Evolutionary conservation across 78 protist genomes (phyloP).

Genomic region (Monosiga brevicollis): DNA sequence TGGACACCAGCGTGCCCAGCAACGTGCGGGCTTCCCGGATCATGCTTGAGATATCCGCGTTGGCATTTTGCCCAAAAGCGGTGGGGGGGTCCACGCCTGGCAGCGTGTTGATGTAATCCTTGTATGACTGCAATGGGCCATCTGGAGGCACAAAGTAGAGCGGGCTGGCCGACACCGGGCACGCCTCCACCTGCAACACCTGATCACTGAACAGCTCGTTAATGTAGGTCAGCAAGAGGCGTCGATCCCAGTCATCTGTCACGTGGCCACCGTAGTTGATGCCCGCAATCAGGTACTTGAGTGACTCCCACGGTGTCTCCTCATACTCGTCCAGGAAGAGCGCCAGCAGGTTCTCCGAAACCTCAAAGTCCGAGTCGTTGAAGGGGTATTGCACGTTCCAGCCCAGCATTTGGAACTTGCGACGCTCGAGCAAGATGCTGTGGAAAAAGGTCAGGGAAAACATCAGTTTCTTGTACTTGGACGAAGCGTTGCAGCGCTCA

Average conservation of each 20-base stretch:
- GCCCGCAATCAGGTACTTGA: slow-evolving; percentile 73
- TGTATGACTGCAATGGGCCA: slow-evolving; percentile 37
- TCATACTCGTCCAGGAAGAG: slow-evolving; percentile 50
- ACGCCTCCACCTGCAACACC: slow-evolving; percentile 16
- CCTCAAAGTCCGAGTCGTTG: slow-evolving; percentile 71
- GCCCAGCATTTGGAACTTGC: slow-evolving; percentile 62
- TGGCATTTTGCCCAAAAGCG: slow-evolving; percentile 85
- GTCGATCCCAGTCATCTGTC: slow-evolving; percentile 79
- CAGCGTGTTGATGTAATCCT: slow-evolving; percentile 44
- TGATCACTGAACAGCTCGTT: slow-evolving; percentile 24
- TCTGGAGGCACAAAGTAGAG: slow-evolving; percentile 62
- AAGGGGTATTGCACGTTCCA: slow-evolving; percentile 58
- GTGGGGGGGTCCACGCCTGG: slow-evolving; percentile 66
- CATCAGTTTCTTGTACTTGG: slow-evolving; percentile 51
- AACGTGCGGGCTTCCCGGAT: slow-evolving; percentile 40
- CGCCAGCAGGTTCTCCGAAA: slow-evolving; percentile 38
- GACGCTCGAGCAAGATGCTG: slow-evolving; percentile 69
- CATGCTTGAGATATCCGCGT: slow-evolving; percentile 77
- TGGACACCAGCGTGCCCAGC: slow-evolving; percentile 48
- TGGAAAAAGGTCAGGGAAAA: slow-evolving; percentile 71
- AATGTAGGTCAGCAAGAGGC: slow-evolving; percentile 60
- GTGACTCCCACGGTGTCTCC: slow-evolving; percentile 55
- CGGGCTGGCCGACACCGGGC: slow-evolving; percentile 35
- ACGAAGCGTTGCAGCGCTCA: slow-evolving; percentile 11
- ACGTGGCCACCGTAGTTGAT: slow-evolving; percentile 87